Percentiles rank a stretch among this genome's conserved stretches.
Conservation (phyloP, 2,329 filamentous ascomycete genomes). For the Leptoxyphium fumago region DNA sequence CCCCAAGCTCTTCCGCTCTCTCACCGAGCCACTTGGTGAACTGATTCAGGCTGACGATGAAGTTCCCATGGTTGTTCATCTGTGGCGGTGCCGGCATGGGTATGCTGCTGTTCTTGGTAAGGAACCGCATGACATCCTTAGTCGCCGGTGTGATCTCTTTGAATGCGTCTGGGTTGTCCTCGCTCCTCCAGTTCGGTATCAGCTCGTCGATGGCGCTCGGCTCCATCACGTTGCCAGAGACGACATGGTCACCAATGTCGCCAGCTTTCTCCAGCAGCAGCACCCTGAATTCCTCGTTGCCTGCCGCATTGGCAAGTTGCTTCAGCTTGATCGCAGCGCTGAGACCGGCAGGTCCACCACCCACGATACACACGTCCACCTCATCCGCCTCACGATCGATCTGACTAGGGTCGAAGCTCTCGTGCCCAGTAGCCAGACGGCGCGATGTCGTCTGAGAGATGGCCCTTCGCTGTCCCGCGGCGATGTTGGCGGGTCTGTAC, state of each 20-base stretch:
- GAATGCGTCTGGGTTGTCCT: conserved; percentile 79
- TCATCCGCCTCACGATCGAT: conserved; percentile 81
- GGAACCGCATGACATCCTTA: conserved; percentile 79
- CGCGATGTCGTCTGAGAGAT: conserved; percentile 16
- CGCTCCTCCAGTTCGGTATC: conserved; percentile 81
- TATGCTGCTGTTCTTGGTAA: conserved; percentile 66
- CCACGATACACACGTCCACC: conserved; percentile 94
- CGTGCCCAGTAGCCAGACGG: conserved; percentile 24
- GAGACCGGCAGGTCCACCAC: conserved; percentile 86
- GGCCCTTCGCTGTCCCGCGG: conserved; percentile 20
- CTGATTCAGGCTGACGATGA: conserved; percentile 90
- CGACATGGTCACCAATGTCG: conserved; percentile 84
- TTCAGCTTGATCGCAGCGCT: conserved; percentile 88
- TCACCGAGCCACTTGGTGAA: conserved; percentile 93
- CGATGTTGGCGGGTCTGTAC: conserved; percentile 19
- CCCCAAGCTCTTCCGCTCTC: conserved; percentile 87
- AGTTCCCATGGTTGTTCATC: conserved; percentile 97
- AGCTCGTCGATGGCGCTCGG: conserved; percentile 79
- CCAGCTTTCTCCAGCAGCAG: conserved; percentile 88
- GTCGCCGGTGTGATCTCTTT: conserved; percentile 73
- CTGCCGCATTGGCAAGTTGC: conserved; percentile 84
- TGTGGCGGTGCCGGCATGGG: conserved; percentile 82
- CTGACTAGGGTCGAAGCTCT: conserved; percentile 31
- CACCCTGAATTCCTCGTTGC: conserved; percentile 91
- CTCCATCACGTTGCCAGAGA: conserved; percentile 91